Conservation (phyloP, 2,329 filamentous ascomycete species). For the Ustulina deusta region DNA sequence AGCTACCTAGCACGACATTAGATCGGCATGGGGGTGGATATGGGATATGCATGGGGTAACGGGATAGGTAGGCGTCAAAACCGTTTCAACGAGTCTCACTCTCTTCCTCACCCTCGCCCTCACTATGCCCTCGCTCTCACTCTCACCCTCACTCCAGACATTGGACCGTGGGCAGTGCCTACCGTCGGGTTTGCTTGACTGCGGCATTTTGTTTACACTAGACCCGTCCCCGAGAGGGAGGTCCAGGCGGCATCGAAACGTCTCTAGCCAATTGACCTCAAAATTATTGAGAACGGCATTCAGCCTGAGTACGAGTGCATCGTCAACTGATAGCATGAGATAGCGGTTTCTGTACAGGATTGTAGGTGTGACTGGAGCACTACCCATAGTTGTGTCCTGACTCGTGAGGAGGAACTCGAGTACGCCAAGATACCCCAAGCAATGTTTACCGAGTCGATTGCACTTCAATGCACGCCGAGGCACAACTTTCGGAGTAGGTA, state of each 20-base stretch:
- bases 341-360: slow-evolving; percentile 1
- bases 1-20: background rate
- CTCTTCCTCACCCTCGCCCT: background rate
- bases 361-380: background rate
- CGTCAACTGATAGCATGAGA: slow-evolving; percentile 9
- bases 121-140: background rate
- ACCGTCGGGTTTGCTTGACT: background rate
- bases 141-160: background rate
- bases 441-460: background rate
- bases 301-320: slow-evolving; percentile 6
- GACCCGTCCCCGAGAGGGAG: background rate
- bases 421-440: background rate
- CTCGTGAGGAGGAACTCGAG: background rate
- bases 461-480: background rate
- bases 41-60: background rate
- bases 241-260: background rate
- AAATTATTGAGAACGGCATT: slow-evolving; percentile 5
- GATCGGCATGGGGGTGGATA: slow-evolving; percentile 2
- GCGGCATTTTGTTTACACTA: slow-evolving; percentile 33
- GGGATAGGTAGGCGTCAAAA: slow-evolving; percentile 3
- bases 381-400: background rate
- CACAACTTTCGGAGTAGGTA: background rate
- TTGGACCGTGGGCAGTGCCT: background rate
- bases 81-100: slow-evolving; percentile 21
- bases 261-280: slow-evolving; percentile 3